phyloP scores from a whole-genome alignment of 164 flowering plant genomes.

The Magnolia changhungtana region DNA sequence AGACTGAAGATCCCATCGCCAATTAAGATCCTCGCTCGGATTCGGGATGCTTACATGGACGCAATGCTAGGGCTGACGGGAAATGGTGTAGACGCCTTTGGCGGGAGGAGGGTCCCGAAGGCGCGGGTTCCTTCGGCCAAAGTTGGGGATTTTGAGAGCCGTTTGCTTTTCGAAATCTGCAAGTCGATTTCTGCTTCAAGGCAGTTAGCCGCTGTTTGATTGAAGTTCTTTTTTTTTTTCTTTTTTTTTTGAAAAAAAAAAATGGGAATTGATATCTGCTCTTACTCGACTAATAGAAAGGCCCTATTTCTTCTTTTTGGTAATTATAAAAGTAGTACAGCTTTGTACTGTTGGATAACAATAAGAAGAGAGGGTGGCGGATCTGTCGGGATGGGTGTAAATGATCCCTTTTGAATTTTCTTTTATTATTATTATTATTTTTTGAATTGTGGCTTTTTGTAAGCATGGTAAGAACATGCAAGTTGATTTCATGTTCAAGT shows the following conservation, averaged over 20 bases:
- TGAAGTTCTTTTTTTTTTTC: background rate
- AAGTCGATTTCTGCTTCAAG: conserved; percentile 16
- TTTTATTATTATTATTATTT: too few relatives aligned
- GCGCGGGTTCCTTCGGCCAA: background rate
- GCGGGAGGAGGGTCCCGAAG: background rate
- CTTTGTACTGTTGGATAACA: background rate
- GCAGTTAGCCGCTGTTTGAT: background rate
- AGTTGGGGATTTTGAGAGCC: conserved; percentile 7
- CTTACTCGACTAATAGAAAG: too few relatives aligned
- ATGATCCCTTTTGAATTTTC: background rate
- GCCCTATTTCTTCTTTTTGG: too few relatives aligned
- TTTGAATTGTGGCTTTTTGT: background rate
- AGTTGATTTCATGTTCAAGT: too few relatives aligned
- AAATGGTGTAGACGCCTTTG: background rate
- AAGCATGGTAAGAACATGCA: too few relatives aligned
- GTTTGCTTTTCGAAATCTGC: conserved; percentile 17
- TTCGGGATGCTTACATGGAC: conserved; percentile 8
- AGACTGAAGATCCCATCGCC: background rate
- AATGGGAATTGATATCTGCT: background rate
- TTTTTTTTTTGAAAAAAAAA: too few relatives aligned
- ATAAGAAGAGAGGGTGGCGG: background rate
- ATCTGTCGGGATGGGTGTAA: background rate
- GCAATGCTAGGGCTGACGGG: conserved; percentile 4
- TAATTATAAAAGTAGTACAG: background rate
- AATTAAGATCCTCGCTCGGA: conserved; percentile 5